A percentile compares a stretch with the other conserved stretches of the same genome.
Conservation (phyloP, 768 basidiomycete species). For the Boletus reticulatus region DNA sequence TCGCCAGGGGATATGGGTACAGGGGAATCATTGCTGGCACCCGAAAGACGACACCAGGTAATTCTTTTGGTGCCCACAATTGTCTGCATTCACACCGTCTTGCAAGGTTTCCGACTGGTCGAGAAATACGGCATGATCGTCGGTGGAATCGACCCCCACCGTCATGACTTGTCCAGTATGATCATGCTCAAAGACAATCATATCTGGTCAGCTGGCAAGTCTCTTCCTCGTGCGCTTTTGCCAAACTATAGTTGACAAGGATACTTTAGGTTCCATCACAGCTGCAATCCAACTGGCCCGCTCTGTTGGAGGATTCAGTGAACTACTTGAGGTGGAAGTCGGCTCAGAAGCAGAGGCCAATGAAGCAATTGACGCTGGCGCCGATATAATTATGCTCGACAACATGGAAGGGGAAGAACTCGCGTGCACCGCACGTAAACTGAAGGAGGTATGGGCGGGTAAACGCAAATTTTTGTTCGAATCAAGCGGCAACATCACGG, state of each 20-base stretch:
- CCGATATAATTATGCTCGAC: slow-evolving; percentile 94
- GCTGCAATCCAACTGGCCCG: slow-evolving; percentile 84
- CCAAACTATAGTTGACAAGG: slow-evolving; percentile 4
- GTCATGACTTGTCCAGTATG: slow-evolving; percentile 97
- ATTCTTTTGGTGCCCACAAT: not conserved
- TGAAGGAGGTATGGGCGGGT: slow-evolving; percentile 80
- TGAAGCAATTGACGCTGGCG: slow-evolving; percentile 96
- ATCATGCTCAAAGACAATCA: slow-evolving; percentile 99
- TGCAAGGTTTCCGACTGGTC: slow-evolving; percentile 83
- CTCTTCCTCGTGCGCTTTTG: not conserved
- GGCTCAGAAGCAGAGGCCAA: slow-evolving; percentile 85
- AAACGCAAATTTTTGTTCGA: slow-evolving; percentile 87
- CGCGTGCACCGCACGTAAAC: slow-evolving; percentile 57
- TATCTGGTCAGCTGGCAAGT: slow-evolving; percentile 90
- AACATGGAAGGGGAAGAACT: slow-evolving; percentile 84
- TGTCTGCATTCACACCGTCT: slow-evolving; percentile 6
- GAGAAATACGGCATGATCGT: slow-evolving; percentile 99
- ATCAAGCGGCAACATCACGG: slow-evolving; percentile 93
- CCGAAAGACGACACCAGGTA: slow-evolving; percentile 93
- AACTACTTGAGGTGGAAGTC: slow-evolving; percentile 93
- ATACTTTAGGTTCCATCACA: slow-evolving; percentile 76
- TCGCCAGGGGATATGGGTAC: slow-evolving; percentile 77
- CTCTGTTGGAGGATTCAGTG: slow-evolving; percentile 85
- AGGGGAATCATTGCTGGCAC: slow-evolving; percentile 91
- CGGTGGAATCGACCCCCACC: slow-evolving; percentile 93